Base-by-base conservation (phyloP, 805 yeast species). In the Saccharomycopsis fermentans region DNA sequence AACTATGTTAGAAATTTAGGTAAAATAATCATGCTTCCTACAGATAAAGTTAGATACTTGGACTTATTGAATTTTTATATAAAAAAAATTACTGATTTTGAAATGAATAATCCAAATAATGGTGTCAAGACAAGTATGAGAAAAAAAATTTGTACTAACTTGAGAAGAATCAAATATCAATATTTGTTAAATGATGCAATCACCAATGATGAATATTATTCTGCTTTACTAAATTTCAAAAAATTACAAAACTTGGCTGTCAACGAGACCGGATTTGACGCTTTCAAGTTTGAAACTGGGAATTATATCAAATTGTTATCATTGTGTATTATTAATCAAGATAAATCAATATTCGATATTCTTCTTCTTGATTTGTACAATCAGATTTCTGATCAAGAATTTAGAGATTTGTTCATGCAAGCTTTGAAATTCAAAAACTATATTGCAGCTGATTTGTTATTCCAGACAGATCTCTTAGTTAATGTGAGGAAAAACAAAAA, bases 181-280 rank as follows among this genome's bases (percentile, higher is more conserved):
- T 43, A 24, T 40, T 32, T 43, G 19, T n/a, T 55, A n/a, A 55
- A 55, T 43, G 47, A 40, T 11, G 47, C 36, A 19, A 27, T 55
- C 4, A 26, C 32, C 17, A 37, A 43, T 37, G 52, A 21, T 32
- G 52, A 55, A 16, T 55, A 55, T 43, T 55, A 29, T 19, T 26
- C 52, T 2, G 57, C 57, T 5, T 17, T 55, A 27, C 32, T 39
- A 3, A 37, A 36, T 24, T 54, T 54, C 14, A 36, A 39, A 24
- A 32, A 34, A 34, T 34, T 34, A 9, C 32, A 24, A 34, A 34
- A 24, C 2, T 35, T 24, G 26, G 26, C 40, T 3, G 39, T 24
- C 1, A 35, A 37, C 6, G 55, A 52, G 16, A 8, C 36, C 11
- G 55, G 55, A 19, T 52, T 52, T 37, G 55, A 52, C 36, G 43